Evolutionary conservation across 768 basidiomycete species (phyloP), one percentile per base, ranked within the genome.

Genomic region (Mycena capillaripes): DNA sequence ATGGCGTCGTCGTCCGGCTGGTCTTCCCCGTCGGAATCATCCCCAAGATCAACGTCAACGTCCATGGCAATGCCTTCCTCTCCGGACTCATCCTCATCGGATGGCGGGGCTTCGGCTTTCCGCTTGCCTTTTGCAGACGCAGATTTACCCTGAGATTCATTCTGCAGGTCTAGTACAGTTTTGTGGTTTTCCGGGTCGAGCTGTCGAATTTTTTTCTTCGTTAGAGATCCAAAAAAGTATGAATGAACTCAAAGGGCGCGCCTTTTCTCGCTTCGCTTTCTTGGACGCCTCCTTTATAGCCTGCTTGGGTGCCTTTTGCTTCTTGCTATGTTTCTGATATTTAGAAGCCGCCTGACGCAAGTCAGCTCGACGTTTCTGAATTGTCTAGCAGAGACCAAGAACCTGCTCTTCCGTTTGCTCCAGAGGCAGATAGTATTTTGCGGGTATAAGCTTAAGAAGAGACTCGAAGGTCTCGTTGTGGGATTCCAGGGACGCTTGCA

Each of bases 161-260:
- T 87, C 78, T 94, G 91, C 36, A 95, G 85, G 69, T 98, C 95
- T 30, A 95, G 79, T 23, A 88, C 82, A 10, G 86, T 86, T 79
- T 95, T 95, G 78, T 97, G 88, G 82, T 97, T 97, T 8, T 91
- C 92, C 1, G 97, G 97, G 81, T 99, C 96, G 76, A 98, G 93
- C 97, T 99, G 74, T 29, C 44, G 23, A 36, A 46, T 62, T 60
- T 62, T 29, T 29, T 50, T 44, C 19, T 16, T 11, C 12, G 42
- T 44, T 44, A 3, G 19, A 50, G 61, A 17, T 57, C 58, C 68
- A 73, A 72, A 8, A 38, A 29, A 14, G 1, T 17, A 30, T 14
- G 19, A 19, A 67, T 38, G 16, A 38, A 29, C 25, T 66, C 12
- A 10, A n/a, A 53, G 55, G 69, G 79, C 81, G 27, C 65, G 95